Base-by-base conservation (phyloP, 1,284 basidiomycete species). In the Fomitopsis pinicola region DNA sequence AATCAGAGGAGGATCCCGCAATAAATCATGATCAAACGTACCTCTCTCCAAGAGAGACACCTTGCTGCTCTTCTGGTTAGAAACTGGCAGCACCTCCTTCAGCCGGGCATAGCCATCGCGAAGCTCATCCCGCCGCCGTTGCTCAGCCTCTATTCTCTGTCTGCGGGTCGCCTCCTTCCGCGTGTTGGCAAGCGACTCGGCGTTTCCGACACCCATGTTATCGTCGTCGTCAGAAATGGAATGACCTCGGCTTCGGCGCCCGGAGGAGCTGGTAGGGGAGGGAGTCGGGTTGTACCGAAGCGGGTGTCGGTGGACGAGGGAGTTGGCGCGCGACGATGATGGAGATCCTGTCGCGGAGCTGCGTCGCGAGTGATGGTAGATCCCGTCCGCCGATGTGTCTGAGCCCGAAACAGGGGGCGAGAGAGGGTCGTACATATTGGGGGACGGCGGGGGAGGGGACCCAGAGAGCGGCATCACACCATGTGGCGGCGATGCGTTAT, bases 31-130 rank as follows among this genome's bases (percentile, higher is more conserved):
- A 35, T 45, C 42, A 58, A 46, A 74, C 83, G 63, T 69, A 93
- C 92, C 91, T 80, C 94, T 82, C 75, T 95, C 93, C 60, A 95
- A 79, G 58, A 95, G 76, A 35, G 87, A 90, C n/a, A 92, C 89
- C 74, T 95, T 95, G 78, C 89, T 92, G 71, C 87, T 88, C 76
- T 94, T 92, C 79, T 94, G 92, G 75, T 91, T 93, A 15, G 90
- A 91, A 53, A 87, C 81, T 2, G 93, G 93, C 5, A 95, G 80
- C 30, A 89, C 89, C 63, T 92, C 91, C 76, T 93, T 94, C 71
- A 95, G 79, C 70, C 89, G 86, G 42, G 89, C 87, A 75, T 95
- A 95, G 22, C 92, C 94, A 69, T 94, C 91, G 64, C 92, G 82
- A 61, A 95, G 81, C 76, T 94, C 92, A 73, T 95, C 91, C 66